Evolutionary conservation across 148 eudicot species (phyloP).

Genomic region (Fagopyrum tataricum): DNA sequence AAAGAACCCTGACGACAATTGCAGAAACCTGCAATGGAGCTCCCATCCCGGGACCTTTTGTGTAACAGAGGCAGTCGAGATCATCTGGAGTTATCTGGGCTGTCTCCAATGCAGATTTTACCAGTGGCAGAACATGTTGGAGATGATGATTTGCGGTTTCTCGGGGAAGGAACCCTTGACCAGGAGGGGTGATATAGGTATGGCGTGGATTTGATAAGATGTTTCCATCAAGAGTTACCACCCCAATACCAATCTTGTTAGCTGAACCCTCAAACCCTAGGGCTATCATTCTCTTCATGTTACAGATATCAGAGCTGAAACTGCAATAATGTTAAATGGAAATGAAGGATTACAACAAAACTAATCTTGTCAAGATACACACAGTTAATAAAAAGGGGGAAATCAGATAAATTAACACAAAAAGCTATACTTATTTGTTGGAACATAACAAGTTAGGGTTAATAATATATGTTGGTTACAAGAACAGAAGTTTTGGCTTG

Average conservation of each 20-base stretch:
- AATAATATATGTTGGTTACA: no score
- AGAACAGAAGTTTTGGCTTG: no score
- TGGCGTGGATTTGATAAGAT: slow-evolving; percentile 83
- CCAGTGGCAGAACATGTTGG: slow-evolving; percentile 60
- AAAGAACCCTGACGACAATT: slow-evolving; percentile 62
- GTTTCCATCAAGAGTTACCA: slow-evolving; percentile 74
- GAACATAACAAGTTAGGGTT: no score
- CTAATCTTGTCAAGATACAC: no score
- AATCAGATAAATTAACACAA: not conserved
- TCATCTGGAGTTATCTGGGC: slow-evolving; percentile 55
- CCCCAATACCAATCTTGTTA: slow-evolving; percentile 84
- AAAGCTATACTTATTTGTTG: not conserved
- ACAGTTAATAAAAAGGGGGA: no score
- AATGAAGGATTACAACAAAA: no score
- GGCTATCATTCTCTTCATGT: slow-evolving; percentile 59
- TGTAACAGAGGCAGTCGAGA: slow-evolving; percentile 85
- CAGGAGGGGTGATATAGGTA: slow-evolving; percentile 91
- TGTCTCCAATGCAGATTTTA: slow-evolving; percentile 50
- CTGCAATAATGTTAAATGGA: not conserved
- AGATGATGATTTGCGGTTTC: slow-evolving; percentile 95
- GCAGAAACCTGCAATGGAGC: slow-evolving; percentile 80
- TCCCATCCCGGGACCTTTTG: slow-evolving; percentile 97
- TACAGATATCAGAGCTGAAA: not conserved
- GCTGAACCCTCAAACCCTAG: slow-evolving; percentile 92
- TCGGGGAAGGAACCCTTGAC: slow-evolving; percentile 84